phyloP scores from a whole-genome alignment of 768 basidiomycete species.

The Phaffia tasmanica region DNA sequence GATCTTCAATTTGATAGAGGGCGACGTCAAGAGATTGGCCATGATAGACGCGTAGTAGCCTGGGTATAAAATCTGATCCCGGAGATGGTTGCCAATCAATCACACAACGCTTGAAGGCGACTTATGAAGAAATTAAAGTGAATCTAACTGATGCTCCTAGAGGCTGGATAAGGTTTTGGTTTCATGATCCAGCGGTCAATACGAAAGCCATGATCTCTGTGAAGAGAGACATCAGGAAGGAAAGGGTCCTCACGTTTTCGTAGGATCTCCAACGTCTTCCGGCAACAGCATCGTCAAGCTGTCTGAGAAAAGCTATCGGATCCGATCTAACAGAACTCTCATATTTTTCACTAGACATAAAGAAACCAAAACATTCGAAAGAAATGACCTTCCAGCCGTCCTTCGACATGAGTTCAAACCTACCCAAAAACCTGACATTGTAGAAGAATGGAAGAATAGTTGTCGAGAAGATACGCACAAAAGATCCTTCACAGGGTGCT shows the following conservation, averaged over 20 bases:
- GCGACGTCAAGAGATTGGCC: conserved; percentile 1
- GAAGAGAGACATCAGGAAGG: background rate
- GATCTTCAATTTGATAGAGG: background rate
- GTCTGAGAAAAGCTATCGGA: conserved; percentile 7
- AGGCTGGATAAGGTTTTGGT: background rate
- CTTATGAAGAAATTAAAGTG: background rate
- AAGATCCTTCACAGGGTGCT: conserved; percentile 14
- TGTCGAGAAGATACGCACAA: background rate
- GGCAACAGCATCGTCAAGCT: conserved; percentile 9
- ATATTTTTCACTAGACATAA: background rate
- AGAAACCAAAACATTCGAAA: background rate
- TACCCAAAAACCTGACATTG: background rate
- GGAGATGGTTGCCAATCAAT: background rate
- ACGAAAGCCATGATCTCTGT: background rate
- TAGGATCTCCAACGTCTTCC: conserved; percentile 12
- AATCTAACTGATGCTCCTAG: conserved; percentile 9
- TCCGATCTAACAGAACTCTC: conserved; percentile 9
- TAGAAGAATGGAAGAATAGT: background rate
- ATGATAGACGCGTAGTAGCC: conserved; percentile 1
- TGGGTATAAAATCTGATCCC: conserved; percentile 8
- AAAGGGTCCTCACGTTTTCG: conserved; percentile 4
- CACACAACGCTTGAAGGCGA: background rate
- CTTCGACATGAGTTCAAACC: background rate
- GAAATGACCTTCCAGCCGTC: background rate
- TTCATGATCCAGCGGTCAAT: background rate